Evolutionary conservation across 1,139 yeast genomes (phyloP), one percentile per base, ranked within the genome.

Genomic region (Taiozyma sp.): DNA sequence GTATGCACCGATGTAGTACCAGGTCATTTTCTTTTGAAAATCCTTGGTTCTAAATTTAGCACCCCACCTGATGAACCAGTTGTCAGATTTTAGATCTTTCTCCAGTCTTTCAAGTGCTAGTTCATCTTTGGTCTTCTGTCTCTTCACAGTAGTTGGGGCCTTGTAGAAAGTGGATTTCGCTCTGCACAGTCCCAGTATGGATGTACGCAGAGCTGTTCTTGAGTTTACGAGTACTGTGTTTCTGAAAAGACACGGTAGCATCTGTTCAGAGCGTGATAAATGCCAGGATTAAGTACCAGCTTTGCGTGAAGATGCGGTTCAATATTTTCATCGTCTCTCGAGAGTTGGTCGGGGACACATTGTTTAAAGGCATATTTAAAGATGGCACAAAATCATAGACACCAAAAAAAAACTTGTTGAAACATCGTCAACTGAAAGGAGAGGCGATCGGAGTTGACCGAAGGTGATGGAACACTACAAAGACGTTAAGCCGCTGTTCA

Each of bases 1-100:
- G 62, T 86, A 85, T 2, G 81, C 77, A 30, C 79, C 80, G 39
- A 85, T 63, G 58, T 85, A 80, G 62, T 76, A 81, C 61, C 76
- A 76, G 11, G 81, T 76, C 62, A 77, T 66, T 46, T 70, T 72
- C 55, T 70, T 75, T 48, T 73, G 72, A 55, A 77, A 77, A 26
- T 68, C 68, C 45, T 69, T 70, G 1, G 79, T 68, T 42, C 75
- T 67, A 11, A 73, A 66, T 42, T 67, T 68, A 2, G 81, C 81
- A 47, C 79, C 80, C 74, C 77, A 76, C 59, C 75, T 62, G 10
- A 70, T 58, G 41, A 68, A 55, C 55, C 70, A 55, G 45, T 64
- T 60, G 2, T 61, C 56, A 0, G 73, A 68, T 37, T 66, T 62
- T 53, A 70, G 46, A 40, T 64, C 67, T 26, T 55, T 59, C 46